A percentile compares a stretch with the other conserved stretches of the same genome.
Conservation (phyloP, 2,329 filamentous ascomycete species). For the Penicillium oxalicum region DNA sequence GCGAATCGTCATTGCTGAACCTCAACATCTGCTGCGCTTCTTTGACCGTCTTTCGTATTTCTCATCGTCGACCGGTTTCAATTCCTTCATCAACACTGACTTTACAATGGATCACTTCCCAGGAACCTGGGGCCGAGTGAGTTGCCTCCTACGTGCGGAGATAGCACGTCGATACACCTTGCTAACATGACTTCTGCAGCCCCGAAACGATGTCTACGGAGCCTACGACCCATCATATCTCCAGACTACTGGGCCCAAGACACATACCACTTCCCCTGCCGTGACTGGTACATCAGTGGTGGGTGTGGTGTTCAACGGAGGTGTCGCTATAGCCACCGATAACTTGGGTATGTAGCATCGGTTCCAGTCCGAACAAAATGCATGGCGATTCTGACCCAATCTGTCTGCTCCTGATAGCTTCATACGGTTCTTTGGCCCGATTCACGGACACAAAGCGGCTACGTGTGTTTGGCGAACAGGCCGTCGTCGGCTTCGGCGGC, state of each 20-base stretch:
- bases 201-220: constrained; percentile 94
- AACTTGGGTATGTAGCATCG: constrained; percentile 66
- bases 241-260: constrained; percentile 61
- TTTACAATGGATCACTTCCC: constrained; percentile 59
- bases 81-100: not conserved
- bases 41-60: not conserved
- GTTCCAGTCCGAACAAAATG: not conserved
- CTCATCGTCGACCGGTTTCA: not conserved
- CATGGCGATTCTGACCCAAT: not conserved
- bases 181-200: constrained; percentile 52
- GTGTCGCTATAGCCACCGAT: constrained; percentile 93
- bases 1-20: constrained; percentile 17
- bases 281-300: constrained; percentile 96
- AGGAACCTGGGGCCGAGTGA: constrained; percentile 60
- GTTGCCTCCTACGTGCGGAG: constrained; percentile 9
- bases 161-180: constrained; percentile 1
- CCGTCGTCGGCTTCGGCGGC: constrained; percentile 88
- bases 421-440: constrained; percentile 92
- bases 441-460: constrained; percentile 97
- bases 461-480: constrained; percentile 74
- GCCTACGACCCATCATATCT: constrained; percentile 86
- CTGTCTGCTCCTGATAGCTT: constrained; percentile 53
- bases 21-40: constrained; percentile 7
- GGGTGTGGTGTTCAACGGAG: constrained; percentile 90
- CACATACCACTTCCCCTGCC: constrained; percentile 85